Conservation (phyloP, 495 filamentous ascomycete genomes). For the Symbiotaphrina buchneri region DNA sequence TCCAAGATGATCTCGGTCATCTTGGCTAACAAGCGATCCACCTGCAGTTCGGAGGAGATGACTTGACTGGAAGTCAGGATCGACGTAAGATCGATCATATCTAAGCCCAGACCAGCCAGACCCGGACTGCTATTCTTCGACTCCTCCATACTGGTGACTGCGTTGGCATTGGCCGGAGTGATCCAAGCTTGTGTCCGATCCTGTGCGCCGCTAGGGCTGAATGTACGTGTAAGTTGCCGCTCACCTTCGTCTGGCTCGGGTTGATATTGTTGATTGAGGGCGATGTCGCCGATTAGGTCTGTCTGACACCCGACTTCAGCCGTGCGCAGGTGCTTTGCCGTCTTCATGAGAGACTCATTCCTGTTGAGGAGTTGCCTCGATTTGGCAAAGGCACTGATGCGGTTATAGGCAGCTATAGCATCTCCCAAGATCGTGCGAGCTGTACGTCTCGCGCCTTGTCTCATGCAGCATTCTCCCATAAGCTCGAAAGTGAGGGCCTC, state of each 20-base stretch:
- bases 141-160: slow-evolving; percentile 1
- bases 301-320: slow-evolving; percentile 60
- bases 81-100: slow-evolving; percentile 73
- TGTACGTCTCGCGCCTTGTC: slow-evolving; percentile 46
- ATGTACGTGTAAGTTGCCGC: slow-evolving; percentile 19
- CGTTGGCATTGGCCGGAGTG: slow-evolving; percentile 8
- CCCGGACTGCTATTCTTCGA: slow-evolving; percentile 22
- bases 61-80: slow-evolving; percentile 79
- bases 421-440: slow-evolving; percentile 52
- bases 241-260: slow-evolving; percentile 32
- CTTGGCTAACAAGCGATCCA: slow-evolving; percentile 63
- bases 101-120: slow-evolving; percentile 19
- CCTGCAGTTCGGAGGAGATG: slow-evolving; percentile 69
- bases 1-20: slow-evolving; percentile 84
- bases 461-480: slow-evolving; percentile 49
- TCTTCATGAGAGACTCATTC: slow-evolving; percentile 48
- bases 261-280: slow-evolving; percentile 22
- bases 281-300: slow-evolving; percentile 35
- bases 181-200: slow-evolving; percentile 46
- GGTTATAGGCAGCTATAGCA: slow-evolving; percentile 47
- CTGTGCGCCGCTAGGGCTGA: slow-evolving; percentile 25
- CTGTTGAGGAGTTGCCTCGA: slow-evolving; percentile 45
- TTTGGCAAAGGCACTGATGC: slow-evolving; percentile 54
- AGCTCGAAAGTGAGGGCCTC: slow-evolving; percentile 64
- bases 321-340: slow-evolving; percentile 32